Percentiles rank a stretch among this genome's conserved stretches.
These are phyloP conservation scores for Anastatica hierochuntica DNA, from an alignment of 345 rosid genomes.

Conservation along the genomic window DNA sequence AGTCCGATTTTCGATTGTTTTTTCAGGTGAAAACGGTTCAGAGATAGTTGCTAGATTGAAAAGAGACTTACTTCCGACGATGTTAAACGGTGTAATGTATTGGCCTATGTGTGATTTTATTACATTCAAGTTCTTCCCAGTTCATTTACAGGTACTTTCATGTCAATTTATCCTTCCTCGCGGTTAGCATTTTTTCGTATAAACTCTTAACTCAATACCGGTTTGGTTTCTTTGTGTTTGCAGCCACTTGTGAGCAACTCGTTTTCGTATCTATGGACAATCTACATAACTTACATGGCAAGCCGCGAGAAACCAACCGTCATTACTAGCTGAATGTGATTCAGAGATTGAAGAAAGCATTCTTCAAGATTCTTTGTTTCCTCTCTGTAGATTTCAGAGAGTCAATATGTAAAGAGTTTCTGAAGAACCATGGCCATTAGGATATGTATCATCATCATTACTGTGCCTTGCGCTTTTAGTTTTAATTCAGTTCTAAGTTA, in stretches of 20 bases:
- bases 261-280: conserved; percentile 83
- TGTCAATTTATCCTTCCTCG: background rate
- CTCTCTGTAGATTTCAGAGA: conserved; percentile 6
- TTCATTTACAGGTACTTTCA: conserved; percentile 63
- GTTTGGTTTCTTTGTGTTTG: background rate
- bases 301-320: conserved; percentile 43
- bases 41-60: conserved; percentile 71
- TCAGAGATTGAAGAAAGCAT: background rate
- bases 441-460: background rate
- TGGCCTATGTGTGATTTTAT: conserved; percentile 94
- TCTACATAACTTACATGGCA: conserved; percentile 87
- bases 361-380: conserved; percentile 15
- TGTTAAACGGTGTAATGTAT: conserved; percentile 67
- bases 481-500: background rate
- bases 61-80: conserved; percentile 70
- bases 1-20: background rate
- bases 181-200: background rate
- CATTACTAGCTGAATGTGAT: conserved; percentile 22
- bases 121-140: conserved; percentile 75
- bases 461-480: background rate
- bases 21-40: conserved; percentile 55
- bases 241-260: conserved; percentile 93
- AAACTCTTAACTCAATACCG: background rate
- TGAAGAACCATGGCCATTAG: conserved; percentile 4
- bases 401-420: conserved; percentile 1